Base-by-base conservation (phyloP, 495 filamentous ascomycete genomes). In the Penicillium angulare region DNA sequence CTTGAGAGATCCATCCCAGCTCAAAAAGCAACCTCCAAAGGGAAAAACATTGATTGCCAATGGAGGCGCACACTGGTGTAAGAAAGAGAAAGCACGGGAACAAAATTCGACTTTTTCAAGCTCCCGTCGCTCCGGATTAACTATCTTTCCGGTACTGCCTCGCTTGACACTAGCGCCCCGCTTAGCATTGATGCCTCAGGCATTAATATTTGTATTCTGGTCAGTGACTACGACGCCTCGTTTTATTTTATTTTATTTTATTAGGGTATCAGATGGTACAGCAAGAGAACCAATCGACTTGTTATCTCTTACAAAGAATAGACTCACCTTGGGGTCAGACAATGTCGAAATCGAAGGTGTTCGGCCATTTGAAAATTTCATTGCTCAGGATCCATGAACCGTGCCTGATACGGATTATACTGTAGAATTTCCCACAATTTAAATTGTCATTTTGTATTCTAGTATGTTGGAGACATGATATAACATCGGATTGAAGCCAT, bases 21-120 rank as follows among this genome's bases (percentile, higher is more conserved):
- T 36, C 15, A 23, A 21, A n/a, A n/a, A n/a, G n/a, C n/a, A n/a
- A n/a, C n/a, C n/a, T n/a, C 16, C 18, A 47, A 17, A 44, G 29
- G 16, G 46, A 46, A 56, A 55, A 38, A 36, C 61, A 64, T 64
- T 56, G 10, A 55, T 43, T 47, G 51, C 52, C 61, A 52, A 33
- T 43, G 49, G 51, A 34, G 27, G 54, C 41, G 50, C 45, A 46
- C 45, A 42, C 56, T 47, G 55, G 45, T 43, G 55, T 51, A 55
- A 41, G 47, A 54, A 58, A 58, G 36, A 46, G 39, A 47, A 48
- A 57, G 38, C 33, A 47, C 20, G 47, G 46, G 52, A 60, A 46
- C 46, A 55, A 41, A 58, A 50, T 52, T 58, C 45, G 55, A 33
- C 52, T 52, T 59, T 61, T 58, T 61, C 55, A 61, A 61, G 58